These are phyloP conservation scores for Leccinum aurantiacum DNA, from an alignment of 768 basidiomycete genomes.

Conservation along the genomic window DNA sequence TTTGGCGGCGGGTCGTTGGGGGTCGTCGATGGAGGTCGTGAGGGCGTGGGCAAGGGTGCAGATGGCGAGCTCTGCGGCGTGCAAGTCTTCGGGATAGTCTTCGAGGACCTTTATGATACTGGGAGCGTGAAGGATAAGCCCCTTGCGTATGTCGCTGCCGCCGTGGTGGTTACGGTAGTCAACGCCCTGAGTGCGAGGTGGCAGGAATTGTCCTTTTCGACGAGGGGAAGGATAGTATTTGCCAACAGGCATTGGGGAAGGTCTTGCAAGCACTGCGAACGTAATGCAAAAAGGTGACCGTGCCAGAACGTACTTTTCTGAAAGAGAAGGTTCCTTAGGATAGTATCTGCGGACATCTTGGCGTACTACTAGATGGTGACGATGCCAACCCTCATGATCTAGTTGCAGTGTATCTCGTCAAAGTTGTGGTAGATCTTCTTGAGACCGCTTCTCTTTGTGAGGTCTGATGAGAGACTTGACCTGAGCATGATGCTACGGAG, in stretches of 20 bases:
- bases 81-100: conserved; percentile 50
- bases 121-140: conserved; percentile 47
- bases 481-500: background rate
- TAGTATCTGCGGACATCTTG: conserved; percentile 60
- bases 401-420: conserved; percentile 45
- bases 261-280: background rate
- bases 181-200: conserved; percentile 56
- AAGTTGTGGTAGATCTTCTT: conserved; percentile 65
- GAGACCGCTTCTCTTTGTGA: conserved; percentile 54
- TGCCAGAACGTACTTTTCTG: conserved; percentile 43
- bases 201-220: conserved; percentile 47
- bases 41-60: conserved; percentile 54
- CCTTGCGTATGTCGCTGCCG: conserved; percentile 46
- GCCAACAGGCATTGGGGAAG: conserved; percentile 46
- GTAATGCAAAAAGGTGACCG: background rate
- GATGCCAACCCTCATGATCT: conserved; percentile 55
- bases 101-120: conserved; percentile 48
- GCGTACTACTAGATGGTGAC: conserved; percentile 52
- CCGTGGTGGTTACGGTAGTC: conserved; percentile 60
- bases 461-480: conserved; percentile 39
- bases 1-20: conserved; percentile 36
- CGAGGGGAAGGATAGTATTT: conserved; percentile 50
- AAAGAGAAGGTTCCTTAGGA: conserved; percentile 60
- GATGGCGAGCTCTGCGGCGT: conserved; percentile 50
- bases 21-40: conserved; percentile 42